Conservation (phyloP, 2,329 filamentous ascomycete species). For the Hypocreales sp. region DNA sequence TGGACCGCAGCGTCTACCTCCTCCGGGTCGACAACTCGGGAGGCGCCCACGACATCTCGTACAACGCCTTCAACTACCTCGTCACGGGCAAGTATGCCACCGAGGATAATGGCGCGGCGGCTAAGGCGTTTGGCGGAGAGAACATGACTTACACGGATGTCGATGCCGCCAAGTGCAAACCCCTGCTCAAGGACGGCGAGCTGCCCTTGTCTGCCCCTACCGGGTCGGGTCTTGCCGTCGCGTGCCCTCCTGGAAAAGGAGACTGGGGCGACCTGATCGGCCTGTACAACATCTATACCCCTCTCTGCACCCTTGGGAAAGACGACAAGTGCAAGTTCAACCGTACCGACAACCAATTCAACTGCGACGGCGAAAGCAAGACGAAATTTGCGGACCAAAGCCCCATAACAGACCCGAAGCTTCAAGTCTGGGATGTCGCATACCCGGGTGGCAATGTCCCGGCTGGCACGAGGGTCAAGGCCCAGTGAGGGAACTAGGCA, state of each 20-base stretch:
- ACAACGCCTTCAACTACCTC: conserved; percentile 47
- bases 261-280: no score
- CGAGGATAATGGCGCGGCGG: no score
- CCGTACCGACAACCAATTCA: conserved; percentile 38
- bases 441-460: no score
- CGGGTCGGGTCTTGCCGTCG: conserved; percentile 37
- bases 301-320: no score
- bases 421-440: no score
- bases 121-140: conserved; percentile 28
- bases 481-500: no score
- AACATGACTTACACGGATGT: conserved; percentile 34
- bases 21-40: conserved; percentile 39
- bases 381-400: no score
- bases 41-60: conserved; percentile 42
- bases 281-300: no score
- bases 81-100: conserved; percentile 31
- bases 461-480: no score
- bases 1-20: conserved; percentile 36
- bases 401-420: no score
- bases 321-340: conserved; percentile 34
- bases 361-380: conserved; percentile 28
- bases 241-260: no score
- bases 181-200: conserved; percentile 32
- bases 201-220: conserved; percentile 39
- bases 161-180: conserved; percentile 28